Base-by-base conservation (phyloP, 2,329 filamentous ascomycete species). In the Venturiaceae sp. region DNA sequence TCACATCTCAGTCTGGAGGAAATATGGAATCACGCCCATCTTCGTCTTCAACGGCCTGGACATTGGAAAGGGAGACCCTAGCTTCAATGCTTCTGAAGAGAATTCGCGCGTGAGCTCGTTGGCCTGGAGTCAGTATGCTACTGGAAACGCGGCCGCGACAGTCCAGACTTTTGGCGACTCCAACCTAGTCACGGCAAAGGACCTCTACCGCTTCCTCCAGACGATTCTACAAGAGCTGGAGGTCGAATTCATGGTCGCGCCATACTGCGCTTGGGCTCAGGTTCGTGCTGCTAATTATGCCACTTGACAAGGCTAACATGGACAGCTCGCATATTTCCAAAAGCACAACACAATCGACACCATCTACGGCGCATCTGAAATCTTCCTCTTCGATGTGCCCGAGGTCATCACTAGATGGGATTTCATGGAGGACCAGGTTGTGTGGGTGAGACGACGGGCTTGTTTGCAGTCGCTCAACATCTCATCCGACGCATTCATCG, bases 21-120 rank as follows among this genome's bases (percentile, higher is more conserved):
- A 81, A 50, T 76, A 85, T 66, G 82, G 83, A 21, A 86, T 95
- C 56, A 83, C 78, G n/a, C 89, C 89, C 1, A 77, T 95, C 62
- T 97, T 99, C 71, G 80, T 99, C 55, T 99, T 99, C 73, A 89
- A 92, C 70, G 94, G 94, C 36, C 83, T 96, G 66, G 84, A 90
- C 39, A 81, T 91, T 61, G 84, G 85, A 39, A 88, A 87, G 59
- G 86, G 92, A 66, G 70, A 71, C 44, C 84, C 88, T 52, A 74
- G 76, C 11, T 77, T 80, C 61, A 70, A 70, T 33, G 79, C 85
- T 60, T 77, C 84, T 26, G 79, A 87, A 58, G 80, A 84, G 63
- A 82, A 83, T 50, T 83, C 83, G 28, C 81, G 81, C 53, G 85
- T 86, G 64, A 90, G 90, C 55, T 82, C 88, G 63, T 77, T 86